Evolutionary conservation across 2,329 filamentous ascomycete genomes (phyloP).

Genomic region (Aspergillus sp.): DNA sequence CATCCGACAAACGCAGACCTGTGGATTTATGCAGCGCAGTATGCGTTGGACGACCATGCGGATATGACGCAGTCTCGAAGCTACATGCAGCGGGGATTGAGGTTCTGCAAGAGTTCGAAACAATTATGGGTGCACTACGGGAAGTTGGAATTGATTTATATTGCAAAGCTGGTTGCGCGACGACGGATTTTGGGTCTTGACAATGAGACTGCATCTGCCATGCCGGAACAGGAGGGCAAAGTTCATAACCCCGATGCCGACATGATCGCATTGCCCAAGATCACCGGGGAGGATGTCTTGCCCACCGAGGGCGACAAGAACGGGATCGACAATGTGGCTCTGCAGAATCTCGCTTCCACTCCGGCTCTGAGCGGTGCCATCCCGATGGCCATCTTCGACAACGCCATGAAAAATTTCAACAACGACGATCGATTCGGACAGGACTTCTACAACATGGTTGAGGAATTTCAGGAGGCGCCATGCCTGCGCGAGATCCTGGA

Average conservation of each 20-base stretch:
- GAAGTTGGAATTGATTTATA: constrained; percentile 84
- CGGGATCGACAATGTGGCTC: constrained; percentile 45
- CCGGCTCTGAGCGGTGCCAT: constrained; percentile 89
- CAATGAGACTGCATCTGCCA: constrained; percentile 29
- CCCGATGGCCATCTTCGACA: constrained; percentile 82
- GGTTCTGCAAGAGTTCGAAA: constrained; percentile 73
- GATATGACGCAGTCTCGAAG: constrained; percentile 81
- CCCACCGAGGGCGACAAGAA: constrained; percentile 46
- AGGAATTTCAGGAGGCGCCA: constrained; percentile 58
- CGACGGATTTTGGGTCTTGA: constrained; percentile 60
- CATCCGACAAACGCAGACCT: constrained; percentile 75
- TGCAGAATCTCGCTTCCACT: constrained; percentile 60
- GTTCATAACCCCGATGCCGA: constrained; percentile 44
- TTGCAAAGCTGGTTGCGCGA: constrained; percentile 69
- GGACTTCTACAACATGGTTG: constrained; percentile 72
- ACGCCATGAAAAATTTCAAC: constrained; percentile 69
- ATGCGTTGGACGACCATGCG: constrained; percentile 65
- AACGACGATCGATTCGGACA: constrained; percentile 59
- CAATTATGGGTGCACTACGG: constrained; percentile 84
- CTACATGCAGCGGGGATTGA: constrained; percentile 79
- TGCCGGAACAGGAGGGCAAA: constrained; percentile 25
- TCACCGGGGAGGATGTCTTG: constrained; percentile 57
- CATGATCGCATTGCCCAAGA: constrained; percentile 49
- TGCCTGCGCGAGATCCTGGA: constrained; percentile 60
- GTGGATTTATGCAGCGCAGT: constrained; percentile 77